Base-by-base conservation (phyloP, 2,329 filamentous ascomycete species). In the Aschersonia sp. region DNA sequence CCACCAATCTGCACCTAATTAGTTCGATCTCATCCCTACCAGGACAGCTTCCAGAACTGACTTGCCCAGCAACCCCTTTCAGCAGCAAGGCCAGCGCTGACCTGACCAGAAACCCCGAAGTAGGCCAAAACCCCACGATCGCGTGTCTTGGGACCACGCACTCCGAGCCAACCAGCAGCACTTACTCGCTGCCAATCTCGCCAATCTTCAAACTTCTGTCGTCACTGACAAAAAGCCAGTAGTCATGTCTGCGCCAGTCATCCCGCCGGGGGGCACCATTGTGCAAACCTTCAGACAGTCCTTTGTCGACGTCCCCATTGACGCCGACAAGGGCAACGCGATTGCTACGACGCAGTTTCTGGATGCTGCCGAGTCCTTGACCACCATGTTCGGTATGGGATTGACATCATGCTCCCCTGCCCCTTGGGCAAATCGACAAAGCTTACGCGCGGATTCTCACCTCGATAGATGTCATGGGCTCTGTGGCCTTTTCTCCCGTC, bases 311-410 rank as follows among this genome's bases (percentile, higher is more conserved):
- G 90, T 97, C 47, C 81, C 85, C 11, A 67, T 95, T 57, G 78
- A 87, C 58, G 72, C 75, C 52, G 73, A 75, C 56, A 83, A 85
- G 56, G 81, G 80, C 67, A 83, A 87, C 70, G 84, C 81, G 51
- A 81, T 97, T 59, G 69, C 79, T 47, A 97, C 92, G 44, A 78
- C 77, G 49, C 80, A 94, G 64, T 98, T 97, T 68, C 83, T 97
- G 54, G 85, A 94, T 55, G 92, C 92, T 49, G 78, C 87, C 47
- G 88, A 96, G 75, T 81, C 85, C 49, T 69, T 97, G 64, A 85
- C 84, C 47, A 85, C 80, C 52, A 79, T 98, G 52, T 97, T 97
- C 61, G 87, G 87, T 92, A 22, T 2, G 59, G 31, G 57, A 7
- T 30, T 31, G 8, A 1, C 30, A 30, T 43, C 45, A 44, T 30